These are phyloP conservation scores for Penium margaritaceum DNA, from an alignment of 139 green algal species.

Conservation along the genomic window DNA sequence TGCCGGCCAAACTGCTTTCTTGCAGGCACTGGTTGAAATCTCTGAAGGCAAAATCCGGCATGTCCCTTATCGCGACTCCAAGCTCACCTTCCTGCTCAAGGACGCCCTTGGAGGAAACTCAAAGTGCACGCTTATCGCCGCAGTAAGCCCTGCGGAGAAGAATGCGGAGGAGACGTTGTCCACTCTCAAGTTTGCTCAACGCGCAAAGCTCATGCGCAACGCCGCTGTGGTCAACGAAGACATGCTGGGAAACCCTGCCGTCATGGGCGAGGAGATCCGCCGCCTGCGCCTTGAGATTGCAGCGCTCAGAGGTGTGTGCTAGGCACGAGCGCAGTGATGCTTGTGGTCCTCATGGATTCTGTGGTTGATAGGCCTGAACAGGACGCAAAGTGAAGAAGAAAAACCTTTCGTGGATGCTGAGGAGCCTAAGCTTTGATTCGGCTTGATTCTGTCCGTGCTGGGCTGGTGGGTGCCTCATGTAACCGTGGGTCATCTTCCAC, in stretches of 20 bases:
- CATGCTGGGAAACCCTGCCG: slow-evolving; percentile 17
- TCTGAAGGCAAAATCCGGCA: slow-evolving; percentile 58
- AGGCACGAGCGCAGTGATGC: too few species aligned
- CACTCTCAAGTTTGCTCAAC: slow-evolving; percentile 60
- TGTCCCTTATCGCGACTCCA: slow-evolving; percentile 91
- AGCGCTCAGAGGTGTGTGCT: slow-evolving; percentile 28
- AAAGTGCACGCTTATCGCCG: slow-evolving; percentile 61
- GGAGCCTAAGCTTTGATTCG: not conserved
- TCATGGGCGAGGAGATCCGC: slow-evolving; percentile 42
- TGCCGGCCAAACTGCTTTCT: too few species aligned
- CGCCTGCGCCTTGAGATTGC: slow-evolving; percentile 41
- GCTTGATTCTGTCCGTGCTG: not conserved
- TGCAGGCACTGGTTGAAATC: slow-evolving; percentile 50
- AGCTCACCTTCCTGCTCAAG: slow-evolving; percentile 89
- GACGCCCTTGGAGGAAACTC: slow-evolving; percentile 51
- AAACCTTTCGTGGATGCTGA: not conserved
- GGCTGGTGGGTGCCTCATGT: not conserved
- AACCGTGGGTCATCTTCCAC: not conserved
- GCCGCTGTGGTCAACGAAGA: slow-evolving; percentile 67
- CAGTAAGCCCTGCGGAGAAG: slow-evolving; percentile 47
- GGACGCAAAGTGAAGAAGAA: not conserved
- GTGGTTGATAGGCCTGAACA: not conserved
- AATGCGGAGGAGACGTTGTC: slow-evolving; percentile 50
- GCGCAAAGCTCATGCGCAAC: slow-evolving; percentile 84
- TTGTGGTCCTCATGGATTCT: too few species aligned